These are phyloP conservation scores for Akebia trifoliata DNA, from an alignment of 164 flowering plant genomes.

Conservation along the genomic window DNA sequence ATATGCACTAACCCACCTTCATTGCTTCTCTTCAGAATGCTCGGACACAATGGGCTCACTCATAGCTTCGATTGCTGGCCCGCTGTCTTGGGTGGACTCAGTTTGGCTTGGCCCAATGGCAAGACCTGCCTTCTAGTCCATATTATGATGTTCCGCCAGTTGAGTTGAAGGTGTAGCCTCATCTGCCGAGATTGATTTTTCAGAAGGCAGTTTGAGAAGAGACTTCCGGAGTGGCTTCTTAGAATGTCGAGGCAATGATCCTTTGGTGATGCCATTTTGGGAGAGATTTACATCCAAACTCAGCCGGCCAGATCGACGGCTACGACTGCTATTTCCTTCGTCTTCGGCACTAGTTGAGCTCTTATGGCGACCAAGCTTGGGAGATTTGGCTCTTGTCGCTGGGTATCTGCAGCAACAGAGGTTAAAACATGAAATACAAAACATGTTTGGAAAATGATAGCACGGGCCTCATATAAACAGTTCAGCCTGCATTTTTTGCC, in stretches of 20 bases:
- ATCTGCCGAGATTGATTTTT: slow-evolving; percentile 37
- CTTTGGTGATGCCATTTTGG: slow-evolving; percentile 33
- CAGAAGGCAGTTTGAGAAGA: slow-evolving; percentile 81
- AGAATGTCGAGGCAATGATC: slow-evolving; percentile 23
- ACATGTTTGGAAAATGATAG: no score
- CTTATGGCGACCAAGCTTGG: slow-evolving; percentile 84
- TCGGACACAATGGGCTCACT: no score
- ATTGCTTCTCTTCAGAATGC: slow-evolving; percentile 7
- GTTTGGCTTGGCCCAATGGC: slow-evolving; percentile 17
- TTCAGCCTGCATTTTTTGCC: no score
- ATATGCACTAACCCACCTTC: neutral
- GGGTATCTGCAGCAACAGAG: slow-evolving; percentile 61
- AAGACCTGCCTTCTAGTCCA: slow-evolving; percentile 20
- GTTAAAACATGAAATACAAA: no score
- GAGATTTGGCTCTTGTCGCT: slow-evolving; percentile 88
- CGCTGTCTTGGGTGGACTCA: slow-evolving; percentile 18
- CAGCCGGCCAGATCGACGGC: slow-evolving; percentile 31
- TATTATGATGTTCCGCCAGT: slow-evolving; percentile 11
- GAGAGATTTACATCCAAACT: slow-evolving; percentile 61
- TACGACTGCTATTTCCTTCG: slow-evolving; percentile 34
- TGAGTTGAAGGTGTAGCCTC: no score
- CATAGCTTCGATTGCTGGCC: slow-evolving; percentile 20
- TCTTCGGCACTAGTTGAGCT: slow-evolving; percentile 29
- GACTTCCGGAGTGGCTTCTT: slow-evolving; percentile 76
- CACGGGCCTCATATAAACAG: no score